Evolutionary conservation across 805 yeast genomes (phyloP).

Genomic region (Kluyveromyces starmeri): DNA sequence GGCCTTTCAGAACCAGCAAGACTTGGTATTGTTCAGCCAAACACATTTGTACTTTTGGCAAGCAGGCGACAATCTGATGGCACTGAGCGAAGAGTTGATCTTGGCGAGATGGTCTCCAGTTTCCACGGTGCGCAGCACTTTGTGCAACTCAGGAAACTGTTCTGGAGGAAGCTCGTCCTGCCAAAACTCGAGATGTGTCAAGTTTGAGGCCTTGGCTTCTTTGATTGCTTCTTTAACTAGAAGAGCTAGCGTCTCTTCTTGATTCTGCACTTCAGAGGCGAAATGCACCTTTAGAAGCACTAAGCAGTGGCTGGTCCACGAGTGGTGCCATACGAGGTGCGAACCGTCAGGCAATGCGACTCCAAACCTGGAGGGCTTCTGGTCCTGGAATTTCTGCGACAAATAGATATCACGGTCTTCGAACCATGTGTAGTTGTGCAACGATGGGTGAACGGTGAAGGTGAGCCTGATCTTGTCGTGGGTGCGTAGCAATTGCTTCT

Average conservation of each 20-base stretch:
- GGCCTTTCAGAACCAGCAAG: slow-evolving; percentile 42
- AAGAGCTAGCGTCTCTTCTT: slow-evolving; percentile 17
- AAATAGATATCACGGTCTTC: slow-evolving; percentile 31
- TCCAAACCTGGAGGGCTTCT: slow-evolving; percentile 25
- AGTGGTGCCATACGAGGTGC: slow-evolving; percentile 39
- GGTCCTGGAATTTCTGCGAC: slow-evolving; percentile 15
- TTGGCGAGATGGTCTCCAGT: slow-evolving; percentile 16
- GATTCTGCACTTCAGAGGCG: slow-evolving; percentile 7
- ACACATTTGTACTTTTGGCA: slow-evolving; percentile 16
- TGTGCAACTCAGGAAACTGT: slow-evolving; percentile 16
- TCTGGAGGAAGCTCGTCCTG: slow-evolving; percentile 29
- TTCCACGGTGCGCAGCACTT: slow-evolving; percentile 17
- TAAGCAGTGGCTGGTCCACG: slow-evolving; percentile 30
- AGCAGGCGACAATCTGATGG: slow-evolving; percentile 29
- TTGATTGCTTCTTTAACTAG: slow-evolving; percentile 28
- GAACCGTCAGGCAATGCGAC: slow-evolving; percentile 21
- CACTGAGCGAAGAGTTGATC: slow-evolving; percentile 32
- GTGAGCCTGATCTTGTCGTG: slow-evolving; percentile 18
- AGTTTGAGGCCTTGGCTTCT: slow-evolving; percentile 27
- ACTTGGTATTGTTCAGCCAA: slow-evolving; percentile 40
- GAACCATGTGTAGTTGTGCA: slow-evolving; percentile 36
- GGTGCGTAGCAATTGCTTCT: slow-evolving; percentile 13
- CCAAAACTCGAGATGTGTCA: slow-evolving; percentile 33
- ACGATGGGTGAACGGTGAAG: slow-evolving; percentile 31
- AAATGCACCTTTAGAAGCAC: slow-evolving; percentile 23